Evolutionary conservation across 371 early-diverging fungal genomes (phyloP), one percentile per base, ranked within the genome.

Genomic region (Lichtheimia ornata): DNA sequence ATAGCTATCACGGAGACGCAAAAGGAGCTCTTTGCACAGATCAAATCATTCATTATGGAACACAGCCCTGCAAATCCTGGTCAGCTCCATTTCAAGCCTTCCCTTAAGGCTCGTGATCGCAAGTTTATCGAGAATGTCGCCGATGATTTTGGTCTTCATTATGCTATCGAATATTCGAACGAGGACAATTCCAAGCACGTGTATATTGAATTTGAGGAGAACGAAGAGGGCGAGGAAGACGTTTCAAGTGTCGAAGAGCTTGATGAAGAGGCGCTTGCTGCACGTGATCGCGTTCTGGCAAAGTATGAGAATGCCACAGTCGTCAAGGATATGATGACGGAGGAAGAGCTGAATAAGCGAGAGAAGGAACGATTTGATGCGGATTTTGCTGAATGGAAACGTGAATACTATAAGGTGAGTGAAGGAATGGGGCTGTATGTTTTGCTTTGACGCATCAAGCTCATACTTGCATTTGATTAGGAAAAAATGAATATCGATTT

Each of bases 401-500:
- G 76, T 7, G 69, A 77, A 5, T 94, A 93, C 59, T 94, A 93
- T 66, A 64, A 68, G 72, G 88, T 88, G 63, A 9, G 44, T 40
- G 3, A 5, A 3, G 4, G 6, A 25, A 20, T 7, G 18, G 5
- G 25, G 18, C 22, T 12, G 9, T 17, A 3, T 14, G 3, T 2
- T 5, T 13, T n/a, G 14, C 15, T 20, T 41, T 28, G 41, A 7
- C 20, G 35, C 15, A 30, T 30, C 28, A 17, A 12, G 42, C 9
- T 55, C 1, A 41, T 30, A 35, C 42, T 50, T 24, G n/a, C 9
- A 58, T n/a, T 25, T 14, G 22, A 15, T 53, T 53, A 83, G 84
- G 82, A 85, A 44, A 92, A 93, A 77, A 81, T 92, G 72, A 72
- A 85, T 45, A 81, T 94, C 27, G 81, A 87, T 45, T 72, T 67